Evolutionary conservation across 2,329 filamentous ascomycete genomes (phyloP).

Genomic region (Sclerotinia nivalis): DNA sequence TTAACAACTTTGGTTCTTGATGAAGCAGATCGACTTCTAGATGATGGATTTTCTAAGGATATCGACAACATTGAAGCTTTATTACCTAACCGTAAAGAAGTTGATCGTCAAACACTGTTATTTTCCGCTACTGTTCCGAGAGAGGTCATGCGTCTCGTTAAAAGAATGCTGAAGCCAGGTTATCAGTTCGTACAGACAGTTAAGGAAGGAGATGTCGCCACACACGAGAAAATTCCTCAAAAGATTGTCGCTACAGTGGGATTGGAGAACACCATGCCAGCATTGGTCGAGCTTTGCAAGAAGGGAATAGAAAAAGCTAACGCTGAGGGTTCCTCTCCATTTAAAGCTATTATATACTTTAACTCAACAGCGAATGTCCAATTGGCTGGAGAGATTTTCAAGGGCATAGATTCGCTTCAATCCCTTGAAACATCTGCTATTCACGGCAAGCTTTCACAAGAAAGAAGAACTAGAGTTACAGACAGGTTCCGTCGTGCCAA

Average conservation of each 20-base stretch:
- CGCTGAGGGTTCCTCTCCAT: slow-evolving; percentile 44
- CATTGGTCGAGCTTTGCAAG: slow-evolving; percentile 57
- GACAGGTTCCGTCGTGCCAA: slow-evolving; percentile 66
- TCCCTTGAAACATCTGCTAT: slow-evolving; percentile 52
- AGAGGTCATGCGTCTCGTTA: slow-evolving; percentile 78
- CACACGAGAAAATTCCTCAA: slow-evolving; percentile 83
- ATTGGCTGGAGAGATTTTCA: slow-evolving; percentile 59
- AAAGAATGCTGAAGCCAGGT: slow-evolving; percentile 70
- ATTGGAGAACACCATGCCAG: slow-evolving; percentile 75
- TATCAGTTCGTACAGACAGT: slow-evolving; percentile 92
- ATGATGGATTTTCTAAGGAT: slow-evolving; percentile 77
- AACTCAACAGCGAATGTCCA: slow-evolving; percentile 74
- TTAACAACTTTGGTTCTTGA: slow-evolving; percentile 92
- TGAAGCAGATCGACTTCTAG: slow-evolving; percentile 97
- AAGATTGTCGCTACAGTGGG: slow-evolving; percentile 65
- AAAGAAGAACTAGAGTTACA: slow-evolving; percentile 66
- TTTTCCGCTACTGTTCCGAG: slow-evolving; percentile 92
- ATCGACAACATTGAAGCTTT: slow-evolving; percentile 59
- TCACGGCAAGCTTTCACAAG: slow-evolving; percentile 76
- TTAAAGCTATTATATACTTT: slow-evolving; percentile 95
- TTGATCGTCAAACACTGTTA: slow-evolving; percentile 84
- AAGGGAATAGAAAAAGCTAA: slow-evolving; percentile 42
- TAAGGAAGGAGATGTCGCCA: slow-evolving; percentile 75
- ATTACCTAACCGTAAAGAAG: slow-evolving; percentile 63
- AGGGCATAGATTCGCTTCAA: slow-evolving; percentile 35